Percentiles rank a stretch among this genome's conserved stretches.
phyloP scores from a whole-genome alignment of 1,284 basidiomycete genomes.

The Cutaneotrichosporon spelunceum region DNA sequence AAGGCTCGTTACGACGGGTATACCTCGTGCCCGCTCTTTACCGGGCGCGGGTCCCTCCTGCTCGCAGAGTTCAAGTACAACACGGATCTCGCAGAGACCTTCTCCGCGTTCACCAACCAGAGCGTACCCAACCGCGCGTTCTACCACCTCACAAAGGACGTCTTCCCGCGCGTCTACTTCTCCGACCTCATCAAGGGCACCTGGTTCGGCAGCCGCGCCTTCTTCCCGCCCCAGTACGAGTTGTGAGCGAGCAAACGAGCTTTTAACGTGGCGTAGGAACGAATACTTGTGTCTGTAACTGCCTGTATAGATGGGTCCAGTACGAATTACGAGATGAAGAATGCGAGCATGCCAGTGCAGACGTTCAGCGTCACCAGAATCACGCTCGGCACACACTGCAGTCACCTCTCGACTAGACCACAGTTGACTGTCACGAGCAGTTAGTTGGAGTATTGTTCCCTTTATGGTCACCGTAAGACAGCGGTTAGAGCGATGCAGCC shows the following conservation, averaged over 20 bases:
- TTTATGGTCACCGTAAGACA: no score
- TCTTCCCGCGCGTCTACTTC: constrained; percentile 90
- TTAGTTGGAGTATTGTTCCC: no score
- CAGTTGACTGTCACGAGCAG: no score
- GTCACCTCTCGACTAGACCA: no score
- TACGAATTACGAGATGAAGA: background rate
- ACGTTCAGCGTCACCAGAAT: no score
- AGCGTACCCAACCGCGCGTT: constrained; percentile 62
- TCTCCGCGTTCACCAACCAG: constrained; percentile 67
- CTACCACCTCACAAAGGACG: constrained; percentile 85
- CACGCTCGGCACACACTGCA: no score
- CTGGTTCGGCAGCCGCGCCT: constrained; percentile 49
- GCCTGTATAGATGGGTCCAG: background rate
- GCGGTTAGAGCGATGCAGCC: background rate
- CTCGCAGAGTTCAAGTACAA: constrained; percentile 84
- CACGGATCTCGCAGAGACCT: constrained; percentile 78
- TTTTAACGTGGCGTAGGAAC: background rate
- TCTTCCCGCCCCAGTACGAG: constrained; percentile 46
- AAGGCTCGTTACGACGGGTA: constrained; percentile 75
- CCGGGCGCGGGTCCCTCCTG: constrained; percentile 62
- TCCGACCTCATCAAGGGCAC: constrained; percentile 67
- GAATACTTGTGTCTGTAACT: background rate
- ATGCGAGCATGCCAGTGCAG: no score
- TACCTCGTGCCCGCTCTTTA: constrained; percentile 54
- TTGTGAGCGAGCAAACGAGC: no score